Base-by-base conservation (phyloP, 768 basidiomycete genomes). In the Phanerochaete sordida region DNA sequence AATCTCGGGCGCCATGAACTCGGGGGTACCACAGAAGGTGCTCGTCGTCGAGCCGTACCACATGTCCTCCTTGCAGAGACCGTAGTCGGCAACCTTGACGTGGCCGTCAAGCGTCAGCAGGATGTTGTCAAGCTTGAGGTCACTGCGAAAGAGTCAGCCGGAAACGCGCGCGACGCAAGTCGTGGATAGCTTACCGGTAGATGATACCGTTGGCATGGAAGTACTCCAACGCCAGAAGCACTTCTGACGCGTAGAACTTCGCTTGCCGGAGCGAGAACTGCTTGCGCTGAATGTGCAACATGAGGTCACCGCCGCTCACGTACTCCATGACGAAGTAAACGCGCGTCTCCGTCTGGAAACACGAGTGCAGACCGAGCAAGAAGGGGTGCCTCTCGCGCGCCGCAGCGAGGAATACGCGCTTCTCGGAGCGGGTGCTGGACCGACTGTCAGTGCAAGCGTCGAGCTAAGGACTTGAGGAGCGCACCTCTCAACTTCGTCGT, bases 251-350 rank as follows among this genome's bases (percentile, higher is more conserved):
- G 72, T 99, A 99, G 73, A 97, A 98, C 74, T 98, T 98, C 57
- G 97, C 97, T 82, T 98, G 95, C 43, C 95, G 90, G 19, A 98
- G 85, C 47, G 96, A 98, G 75, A 99, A 99, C 69, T 99, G 97
- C 75, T 96, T 95, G 71, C 96, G 87, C 72, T 99, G 97, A 68
- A 99, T 98, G 74, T 99, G 97, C 65, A 98, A 80, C 97, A 99
- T 98, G 61, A 99, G 83, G 78, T 99, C 97, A 66, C 97, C 97
- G 61, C 97, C 97, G 69, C 93, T 95, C 63, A 99, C 91, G 75
- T 98, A 99, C 76, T 98, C 97, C 97, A 99, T 98, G 66, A 98
- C 97, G 71, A 99, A 98, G 79, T 99, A 99, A 54, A 99, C 90
- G 23, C 97, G 90, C 3, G 97, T 98, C 75, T 98, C 97, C 3